These are phyloP conservation scores for Dioszegia hungarica DNA, from an alignment of 768 basidiomycete genomes.

Conservation along the genomic window DNA sequence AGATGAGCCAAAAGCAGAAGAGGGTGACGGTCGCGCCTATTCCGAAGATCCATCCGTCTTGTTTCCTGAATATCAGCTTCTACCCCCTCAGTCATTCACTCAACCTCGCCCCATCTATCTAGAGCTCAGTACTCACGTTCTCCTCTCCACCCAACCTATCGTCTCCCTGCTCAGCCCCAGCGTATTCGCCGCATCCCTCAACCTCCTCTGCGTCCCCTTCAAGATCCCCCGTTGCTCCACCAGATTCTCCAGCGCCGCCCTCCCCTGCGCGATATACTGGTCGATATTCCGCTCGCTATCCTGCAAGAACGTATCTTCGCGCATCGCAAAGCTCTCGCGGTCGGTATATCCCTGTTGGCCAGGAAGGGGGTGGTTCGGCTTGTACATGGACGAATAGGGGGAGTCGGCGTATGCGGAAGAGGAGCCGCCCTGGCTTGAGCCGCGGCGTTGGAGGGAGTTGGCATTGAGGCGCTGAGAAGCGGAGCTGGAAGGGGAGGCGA, in stretches of 20 bases:
- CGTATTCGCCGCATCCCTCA: conserved; percentile 88
- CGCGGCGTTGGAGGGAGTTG: conserved; percentile 21
- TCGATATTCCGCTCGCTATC: conserved; percentile 77
- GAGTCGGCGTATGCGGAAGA: conserved; percentile 67
- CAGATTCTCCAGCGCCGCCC: conserved; percentile 84
- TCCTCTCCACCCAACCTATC: conserved; percentile 92
- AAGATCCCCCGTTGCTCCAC: conserved; percentile 87
- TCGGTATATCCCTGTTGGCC: conserved; percentile 48
- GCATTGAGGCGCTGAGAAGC: conserved; percentile 44
- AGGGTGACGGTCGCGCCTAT: conserved; percentile 81
- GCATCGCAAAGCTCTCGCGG: conserved; percentile 72
- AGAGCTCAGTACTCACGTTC: conserved; percentile 61
- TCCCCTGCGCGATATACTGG: conserved; percentile 84
- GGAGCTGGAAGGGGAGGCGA: conserved; percentile 16
- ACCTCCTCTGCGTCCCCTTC: conserved; percentile 77
- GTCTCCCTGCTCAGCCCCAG: conserved; percentile 88
- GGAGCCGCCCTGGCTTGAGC: conserved; percentile 33
- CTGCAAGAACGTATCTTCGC: conserved; percentile 84
- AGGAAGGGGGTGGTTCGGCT: conserved; percentile 50
- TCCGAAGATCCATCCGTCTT: conserved; percentile 91
- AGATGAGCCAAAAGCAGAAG: conserved; percentile 87
- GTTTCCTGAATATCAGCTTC: conserved; percentile 58
- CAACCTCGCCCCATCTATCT: no score
- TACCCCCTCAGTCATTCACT: no score
- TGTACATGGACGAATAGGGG: conserved; percentile 62